Percentiles rank a stretch among this genome's conserved stretches.
phyloP scores from a whole-genome alignment of 805 yeast species.

The Schizosaccharomyces japonicus region DNA sequence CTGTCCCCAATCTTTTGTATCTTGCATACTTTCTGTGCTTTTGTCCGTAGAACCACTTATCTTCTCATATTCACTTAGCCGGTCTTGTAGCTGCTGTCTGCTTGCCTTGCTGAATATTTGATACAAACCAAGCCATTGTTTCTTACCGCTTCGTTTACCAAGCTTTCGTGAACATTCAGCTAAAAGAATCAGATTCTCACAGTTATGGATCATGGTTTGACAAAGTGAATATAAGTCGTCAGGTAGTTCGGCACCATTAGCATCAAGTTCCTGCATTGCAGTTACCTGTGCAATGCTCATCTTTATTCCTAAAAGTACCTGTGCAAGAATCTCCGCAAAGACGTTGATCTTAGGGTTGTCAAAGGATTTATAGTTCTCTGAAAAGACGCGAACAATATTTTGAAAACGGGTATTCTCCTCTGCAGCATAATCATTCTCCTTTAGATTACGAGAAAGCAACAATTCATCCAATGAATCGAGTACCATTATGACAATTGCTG shows the following conservation, averaged over 20 bases:
- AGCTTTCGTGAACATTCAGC: too few relatives aligned
- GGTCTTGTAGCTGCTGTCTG: background rate
- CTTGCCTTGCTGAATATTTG: background rate
- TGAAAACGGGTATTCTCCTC: background rate
- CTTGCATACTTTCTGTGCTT: too few relatives aligned
- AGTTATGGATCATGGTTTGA: too few relatives aligned
- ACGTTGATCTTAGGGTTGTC: background rate
- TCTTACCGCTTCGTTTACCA: background rate
- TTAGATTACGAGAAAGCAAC: background rate
- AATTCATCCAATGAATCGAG: background rate
- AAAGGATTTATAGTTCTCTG: background rate
- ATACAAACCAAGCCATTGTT: background rate
- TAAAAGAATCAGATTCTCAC: too few relatives aligned
- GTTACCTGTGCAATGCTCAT: too few relatives aligned
- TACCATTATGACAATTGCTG: background rate
- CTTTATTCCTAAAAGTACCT: background rate
- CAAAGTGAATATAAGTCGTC: too few relatives aligned
- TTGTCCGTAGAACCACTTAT: too few relatives aligned
- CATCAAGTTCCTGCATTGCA: too few relatives aligned
- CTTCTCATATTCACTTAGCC: too few relatives aligned
- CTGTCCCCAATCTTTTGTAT: too few relatives aligned
- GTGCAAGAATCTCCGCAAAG: background rate
- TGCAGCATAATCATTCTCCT: too few relatives aligned
- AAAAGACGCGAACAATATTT: background rate
- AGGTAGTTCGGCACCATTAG: too few relatives aligned